Conservation (phyloP, 805 yeast species). For the Phaffomyces opuntiae region DNA sequence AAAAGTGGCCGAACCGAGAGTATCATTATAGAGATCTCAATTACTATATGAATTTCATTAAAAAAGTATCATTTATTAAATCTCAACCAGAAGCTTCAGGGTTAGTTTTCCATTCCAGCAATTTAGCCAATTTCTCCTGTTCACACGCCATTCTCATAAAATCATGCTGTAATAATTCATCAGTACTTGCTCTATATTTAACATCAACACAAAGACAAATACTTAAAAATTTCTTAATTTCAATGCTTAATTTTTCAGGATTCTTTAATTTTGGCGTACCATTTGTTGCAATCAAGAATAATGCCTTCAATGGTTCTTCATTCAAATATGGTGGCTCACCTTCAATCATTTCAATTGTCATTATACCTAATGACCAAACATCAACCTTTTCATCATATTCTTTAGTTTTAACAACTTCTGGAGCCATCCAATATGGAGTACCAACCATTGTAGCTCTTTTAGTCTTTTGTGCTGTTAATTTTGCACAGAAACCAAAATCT, state of each 20-base stretch:
- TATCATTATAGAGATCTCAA: neutral
- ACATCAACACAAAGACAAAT: constrained; percentile 95
- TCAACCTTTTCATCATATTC: constrained; percentile 97
- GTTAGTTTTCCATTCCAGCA: constrained; percentile 43
- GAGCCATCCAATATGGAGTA: constrained; percentile 99
- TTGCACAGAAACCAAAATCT: constrained; percentile 97
- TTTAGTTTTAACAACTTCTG: constrained; percentile 92
- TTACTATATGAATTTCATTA: neutral
- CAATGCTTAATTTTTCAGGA: constrained; percentile 73
- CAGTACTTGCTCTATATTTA: constrained; percentile 82
- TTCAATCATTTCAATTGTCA: constrained; percentile 98
- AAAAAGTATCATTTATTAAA: neutral
- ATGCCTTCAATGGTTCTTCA: constrained; percentile 91
- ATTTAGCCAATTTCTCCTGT: constrained; percentile 49
- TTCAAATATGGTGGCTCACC: constrained; percentile 98
- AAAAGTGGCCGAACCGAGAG: neutral
- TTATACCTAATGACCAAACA: constrained; percentile 96
- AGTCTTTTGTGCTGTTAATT: constrained; percentile 70
- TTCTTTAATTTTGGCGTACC: constrained; percentile 94
- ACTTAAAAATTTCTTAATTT: constrained; percentile 78
- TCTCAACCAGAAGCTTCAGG: neutral
- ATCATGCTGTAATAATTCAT: constrained; percentile 73
- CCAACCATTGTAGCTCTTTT: constrained; percentile 99
- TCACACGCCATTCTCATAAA: constrained; percentile 61
- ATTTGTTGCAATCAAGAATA: constrained; percentile 90